phyloP scores from a whole-genome alignment of 768 basidiomycete genomes.

The Coprinopsis marcescibilis region DNA sequence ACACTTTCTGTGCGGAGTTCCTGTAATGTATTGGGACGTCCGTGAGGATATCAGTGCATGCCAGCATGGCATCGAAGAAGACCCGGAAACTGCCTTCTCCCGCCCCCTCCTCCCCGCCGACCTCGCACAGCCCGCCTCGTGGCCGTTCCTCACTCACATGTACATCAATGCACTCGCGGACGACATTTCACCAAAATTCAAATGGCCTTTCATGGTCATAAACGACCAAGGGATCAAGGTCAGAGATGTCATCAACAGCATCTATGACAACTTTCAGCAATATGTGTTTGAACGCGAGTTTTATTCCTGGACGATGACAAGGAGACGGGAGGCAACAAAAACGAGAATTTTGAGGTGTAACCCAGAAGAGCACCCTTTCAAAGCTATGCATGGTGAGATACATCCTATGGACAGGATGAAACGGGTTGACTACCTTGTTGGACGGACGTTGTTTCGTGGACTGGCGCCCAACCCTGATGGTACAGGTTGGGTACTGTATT shows the following conservation, averaged over 20 bases:
- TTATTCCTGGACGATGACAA: conserved; percentile 26
- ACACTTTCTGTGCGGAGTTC: conserved; percentile 34
- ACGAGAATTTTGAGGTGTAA: conserved; percentile 24
- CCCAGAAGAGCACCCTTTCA: conserved; percentile 4
- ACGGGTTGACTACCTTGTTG: conserved; percentile 45
- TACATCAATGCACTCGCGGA: conserved; percentile 48
- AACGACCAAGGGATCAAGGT: conserved; percentile 44
- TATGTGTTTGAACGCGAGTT: conserved; percentile 30
- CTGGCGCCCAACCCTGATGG: conserved; percentile 44
- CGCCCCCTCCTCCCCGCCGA: conserved; percentile 31
- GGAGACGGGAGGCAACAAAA: conserved; percentile 25
- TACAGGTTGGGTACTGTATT: conserved; percentile 35
- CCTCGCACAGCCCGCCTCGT: conserved; percentile 57
- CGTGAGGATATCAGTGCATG: conserved; percentile 17
- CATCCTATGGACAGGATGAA: conserved; percentile 22
- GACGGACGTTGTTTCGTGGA: conserved; percentile 44
- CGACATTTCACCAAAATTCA: conserved; percentile 41
- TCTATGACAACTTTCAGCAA: conserved; percentile 40
- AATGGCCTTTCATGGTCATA: conserved; percentile 50
- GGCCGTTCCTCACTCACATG: conserved; percentile 53
- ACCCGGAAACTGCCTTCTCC: conserved; percentile 14
- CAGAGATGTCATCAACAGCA: conserved; percentile 43
- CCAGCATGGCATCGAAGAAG: neutral
- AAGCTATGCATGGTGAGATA: neutral
- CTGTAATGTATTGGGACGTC: conserved; percentile 47